Evolutionary conservation across 495 filamentous ascomycete species (phyloP).

Genomic region (Friedmanniomyces simplex): DNA sequence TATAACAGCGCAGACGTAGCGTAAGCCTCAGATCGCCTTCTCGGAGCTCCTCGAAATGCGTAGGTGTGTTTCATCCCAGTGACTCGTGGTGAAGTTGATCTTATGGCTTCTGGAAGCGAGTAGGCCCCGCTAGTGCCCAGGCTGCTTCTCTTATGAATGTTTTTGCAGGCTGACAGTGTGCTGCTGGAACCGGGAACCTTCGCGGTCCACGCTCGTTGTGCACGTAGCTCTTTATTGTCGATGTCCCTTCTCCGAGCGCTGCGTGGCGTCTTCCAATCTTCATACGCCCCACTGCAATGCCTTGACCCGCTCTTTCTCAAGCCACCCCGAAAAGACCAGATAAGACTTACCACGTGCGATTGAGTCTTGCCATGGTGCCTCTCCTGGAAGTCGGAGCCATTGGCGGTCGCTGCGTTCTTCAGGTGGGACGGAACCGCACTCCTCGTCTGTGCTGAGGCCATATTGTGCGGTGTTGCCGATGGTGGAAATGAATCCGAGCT

Average conservation of each 20-base stretch:
- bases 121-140: too few relatives aligned
- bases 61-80: too few relatives aligned
- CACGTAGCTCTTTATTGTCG: neutral
- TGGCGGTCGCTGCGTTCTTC: conserved; percentile 46
- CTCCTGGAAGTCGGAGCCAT: conserved; percentile 40
- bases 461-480: neutral
- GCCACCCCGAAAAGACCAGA: neutral
- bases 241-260: neutral
- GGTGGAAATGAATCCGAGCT: neutral
- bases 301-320: too few relatives aligned
- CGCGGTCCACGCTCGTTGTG: neutral
- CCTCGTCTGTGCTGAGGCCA: conserved; percentile 31
- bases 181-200: neutral
- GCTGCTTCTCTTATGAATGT: too few relatives aligned
- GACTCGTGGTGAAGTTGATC: too few relatives aligned
- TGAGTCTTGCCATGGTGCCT: conserved; percentile 93
- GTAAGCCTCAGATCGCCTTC: too few relatives aligned
- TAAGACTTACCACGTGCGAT: conserved; percentile 80
- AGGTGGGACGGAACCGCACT: conserved; percentile 71
- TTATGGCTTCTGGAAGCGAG: too few relatives aligned
- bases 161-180: too few relatives aligned
- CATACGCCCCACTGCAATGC: too few relatives aligned
- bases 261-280: neutral
- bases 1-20: neutral
- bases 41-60: too few relatives aligned